Evolutionary conservation across 2,329 filamentous ascomycete genomes (phyloP).

Genomic region (Fusarium sp.): DNA sequence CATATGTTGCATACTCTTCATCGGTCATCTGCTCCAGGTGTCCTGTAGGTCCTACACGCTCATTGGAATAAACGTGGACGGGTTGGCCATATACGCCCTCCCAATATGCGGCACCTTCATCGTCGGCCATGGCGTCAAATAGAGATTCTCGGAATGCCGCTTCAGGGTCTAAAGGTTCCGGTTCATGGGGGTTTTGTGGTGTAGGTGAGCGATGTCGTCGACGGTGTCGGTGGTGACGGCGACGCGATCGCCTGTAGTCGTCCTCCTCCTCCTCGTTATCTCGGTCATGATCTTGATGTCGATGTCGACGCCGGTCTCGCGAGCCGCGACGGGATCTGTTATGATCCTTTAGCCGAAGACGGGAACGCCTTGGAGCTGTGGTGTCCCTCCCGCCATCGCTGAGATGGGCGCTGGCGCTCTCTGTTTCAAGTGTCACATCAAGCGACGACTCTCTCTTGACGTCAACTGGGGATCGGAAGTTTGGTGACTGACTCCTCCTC

Average conservation of each 20-base stretch:
- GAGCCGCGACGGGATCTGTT: constrained; percentile 46
- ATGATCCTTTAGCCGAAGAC: constrained; percentile 51
- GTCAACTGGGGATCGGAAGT: constrained; percentile 12
- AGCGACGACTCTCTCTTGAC: constrained; percentile 10
- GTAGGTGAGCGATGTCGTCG: constrained; percentile 58
- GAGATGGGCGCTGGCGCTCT: constrained; percentile 9
- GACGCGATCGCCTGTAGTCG: constrained; percentile 38
- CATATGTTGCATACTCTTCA: constrained; percentile 89
- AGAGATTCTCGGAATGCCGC: constrained; percentile 90
- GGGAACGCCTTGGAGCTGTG: constrained; percentile 47
- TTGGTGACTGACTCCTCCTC: constrained; percentile 26
- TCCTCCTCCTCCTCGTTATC: constrained; percentile 44
- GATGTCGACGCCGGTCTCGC: constrained; percentile 30
- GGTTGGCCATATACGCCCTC: constrained; percentile 96
- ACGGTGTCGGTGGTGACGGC: constrained; percentile 49
- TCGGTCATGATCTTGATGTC: constrained; percentile 10
- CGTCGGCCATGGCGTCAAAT: constrained; percentile 96
- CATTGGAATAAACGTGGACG: constrained; percentile 79
- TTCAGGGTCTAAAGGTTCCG: constrained; percentile 70
- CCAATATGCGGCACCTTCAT: constrained; percentile 96
- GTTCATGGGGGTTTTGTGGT: constrained; percentile 60
- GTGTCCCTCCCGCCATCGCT: constrained; percentile 36
- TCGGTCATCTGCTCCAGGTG: constrained; percentile 88
- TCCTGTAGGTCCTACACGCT: constrained; percentile 58
- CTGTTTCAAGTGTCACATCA: constrained; percentile 16